Percentiles rank a stretch among this genome's conserved stretches.
phyloP scores from a whole-genome alignment of 2,329 filamentous ascomycete genomes.

The Aspergillus luchuensis region DNA sequence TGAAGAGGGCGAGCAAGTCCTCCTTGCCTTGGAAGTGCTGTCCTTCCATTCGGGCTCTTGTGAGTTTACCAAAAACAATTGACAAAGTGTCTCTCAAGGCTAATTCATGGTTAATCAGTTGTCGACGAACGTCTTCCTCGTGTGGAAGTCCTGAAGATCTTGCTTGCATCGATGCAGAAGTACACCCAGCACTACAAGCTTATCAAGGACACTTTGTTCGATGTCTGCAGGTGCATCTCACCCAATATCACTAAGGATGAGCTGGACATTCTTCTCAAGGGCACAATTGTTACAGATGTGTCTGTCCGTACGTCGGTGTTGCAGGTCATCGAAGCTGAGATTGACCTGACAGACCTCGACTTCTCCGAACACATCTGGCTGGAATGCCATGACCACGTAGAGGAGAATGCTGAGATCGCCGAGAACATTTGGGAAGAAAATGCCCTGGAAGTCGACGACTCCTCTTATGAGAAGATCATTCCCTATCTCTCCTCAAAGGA shows the following conservation, averaged over 20 bases:
- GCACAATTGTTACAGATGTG: conserved; percentile 74
- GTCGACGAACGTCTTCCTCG: conserved; percentile 75
- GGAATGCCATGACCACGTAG: conserved; percentile 84
- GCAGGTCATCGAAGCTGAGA: conserved; percentile 85
- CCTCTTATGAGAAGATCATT: conserved; percentile 68
- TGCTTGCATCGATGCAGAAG: conserved; percentile 81
- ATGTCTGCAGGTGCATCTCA: conserved; percentile 81
- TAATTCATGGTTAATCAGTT: conserved; percentile 32
- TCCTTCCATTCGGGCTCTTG: conserved; percentile 84
- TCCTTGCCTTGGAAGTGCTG: conserved; percentile 84
- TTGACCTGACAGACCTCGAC: conserved; percentile 84
- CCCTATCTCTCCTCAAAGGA: conserved; percentile 81
- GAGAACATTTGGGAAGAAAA: conserved; percentile 95
- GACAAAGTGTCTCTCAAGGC: neutral
- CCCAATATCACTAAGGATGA: conserved; percentile 75
- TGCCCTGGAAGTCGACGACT: conserved; percentile 68
- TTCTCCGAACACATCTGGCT: conserved; percentile 94
- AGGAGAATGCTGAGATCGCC: conserved; percentile 82
- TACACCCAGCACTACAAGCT: conserved; percentile 94
- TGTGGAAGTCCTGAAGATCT: conserved; percentile 67
- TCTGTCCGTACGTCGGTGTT: conserved; percentile 81
- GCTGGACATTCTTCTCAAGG: conserved; percentile 73
- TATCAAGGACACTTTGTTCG: conserved; percentile 87
- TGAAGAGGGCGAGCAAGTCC: conserved; percentile 83
- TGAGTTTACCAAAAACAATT: conserved; percentile 30